phyloP scores from a whole-genome alignment of 257 asterid species.

The Nicotiana attenuata region DNA sequence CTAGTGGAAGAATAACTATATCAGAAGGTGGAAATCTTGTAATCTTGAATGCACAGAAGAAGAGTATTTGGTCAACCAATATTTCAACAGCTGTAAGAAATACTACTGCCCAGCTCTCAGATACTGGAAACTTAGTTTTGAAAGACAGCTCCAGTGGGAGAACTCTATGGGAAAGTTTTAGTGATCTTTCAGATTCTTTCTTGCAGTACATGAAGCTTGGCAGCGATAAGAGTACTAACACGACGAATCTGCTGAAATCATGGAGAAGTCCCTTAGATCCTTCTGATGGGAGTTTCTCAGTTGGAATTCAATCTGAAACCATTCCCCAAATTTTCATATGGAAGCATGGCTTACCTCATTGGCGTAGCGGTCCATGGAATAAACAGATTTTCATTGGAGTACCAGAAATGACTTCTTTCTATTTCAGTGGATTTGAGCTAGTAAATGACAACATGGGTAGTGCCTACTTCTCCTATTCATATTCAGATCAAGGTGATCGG shows the following conservation, averaged over 20 bases:
- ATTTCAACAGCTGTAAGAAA: constrained; percentile 8
- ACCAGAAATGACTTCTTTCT: constrained; percentile 6
- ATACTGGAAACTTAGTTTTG: constrained; percentile 46
- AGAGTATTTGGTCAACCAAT: constrained; percentile 41
- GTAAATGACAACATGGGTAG: neutral
- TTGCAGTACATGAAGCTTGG: constrained; percentile 36
- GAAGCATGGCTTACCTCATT: constrained; percentile 21
- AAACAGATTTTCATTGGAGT: constrained; percentile 20
- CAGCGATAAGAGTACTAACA: constrained; percentile 21
- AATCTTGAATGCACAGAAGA: constrained; percentile 23
- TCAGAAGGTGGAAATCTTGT: constrained; percentile 39
- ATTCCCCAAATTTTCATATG: constrained; percentile 32
- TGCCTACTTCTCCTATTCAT: constrained; percentile 3
- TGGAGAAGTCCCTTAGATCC: constrained; percentile 46
- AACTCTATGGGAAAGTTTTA: constrained; percentile 46
- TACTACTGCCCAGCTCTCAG: constrained; percentile 35
- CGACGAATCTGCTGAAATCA: constrained; percentile 21
- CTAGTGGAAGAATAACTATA: constrained; percentile 30
- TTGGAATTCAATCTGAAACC: constrained; percentile 11
- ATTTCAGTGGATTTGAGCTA: neutral
- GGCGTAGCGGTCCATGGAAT: constrained; percentile 50
- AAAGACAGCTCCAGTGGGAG: constrained; percentile 20
- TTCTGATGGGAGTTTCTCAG: constrained; percentile 34
- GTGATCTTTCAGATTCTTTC: constrained; percentile 29
- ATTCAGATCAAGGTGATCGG: constrained; percentile 2